phyloP scores from a whole-genome alignment of 371 early-diverging fungal species.

The Paraphysoderma sedebokerense region DNA sequence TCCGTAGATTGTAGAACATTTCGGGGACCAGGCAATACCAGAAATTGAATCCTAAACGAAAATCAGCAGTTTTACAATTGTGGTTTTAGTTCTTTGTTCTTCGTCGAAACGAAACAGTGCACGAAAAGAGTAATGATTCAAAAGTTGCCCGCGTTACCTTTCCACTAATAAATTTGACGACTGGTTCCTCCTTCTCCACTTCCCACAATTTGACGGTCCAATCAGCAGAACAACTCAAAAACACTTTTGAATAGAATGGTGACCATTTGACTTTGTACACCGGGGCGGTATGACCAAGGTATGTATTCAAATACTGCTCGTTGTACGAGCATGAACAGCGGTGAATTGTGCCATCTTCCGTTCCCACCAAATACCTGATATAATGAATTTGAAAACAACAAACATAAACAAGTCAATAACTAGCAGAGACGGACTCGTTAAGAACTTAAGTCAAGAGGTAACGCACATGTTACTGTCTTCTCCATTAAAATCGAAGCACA shows the following conservation, averaged over 20 bases:
- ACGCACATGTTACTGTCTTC: constrained; percentile 22
- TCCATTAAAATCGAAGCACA: constrained; percentile 30
- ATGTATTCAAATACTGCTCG: constrained; percentile 28
- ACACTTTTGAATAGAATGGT: constrained; percentile 19
- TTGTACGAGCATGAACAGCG: constrained; percentile 30
- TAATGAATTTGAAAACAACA: background rate
- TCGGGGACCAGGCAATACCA: constrained; percentile 28
- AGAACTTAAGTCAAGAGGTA: background rate
- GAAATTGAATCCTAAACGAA: constrained; percentile 25
- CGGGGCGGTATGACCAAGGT: constrained; percentile 26
- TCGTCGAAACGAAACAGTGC: no score
- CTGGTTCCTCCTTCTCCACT: constrained; percentile 13
- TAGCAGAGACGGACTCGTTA: background rate
- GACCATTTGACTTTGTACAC: constrained; percentile 26
- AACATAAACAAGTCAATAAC: background rate
- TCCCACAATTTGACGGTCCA: constrained; percentile 32
- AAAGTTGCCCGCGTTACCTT: no score
- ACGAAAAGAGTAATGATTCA: no score
- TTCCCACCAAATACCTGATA: constrained; percentile 26
- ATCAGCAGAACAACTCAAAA: constrained; percentile 22
- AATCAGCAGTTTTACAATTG: constrained; percentile 6
- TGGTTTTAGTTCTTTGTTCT: no score
- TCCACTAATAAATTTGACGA: constrained; percentile 28
- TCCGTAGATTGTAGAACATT: constrained; percentile 22
- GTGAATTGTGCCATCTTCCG: constrained; percentile 32